phyloP scores from a whole-genome alignment of 2,329 filamentous ascomycete species.

The Alternaria longipes region DNA sequence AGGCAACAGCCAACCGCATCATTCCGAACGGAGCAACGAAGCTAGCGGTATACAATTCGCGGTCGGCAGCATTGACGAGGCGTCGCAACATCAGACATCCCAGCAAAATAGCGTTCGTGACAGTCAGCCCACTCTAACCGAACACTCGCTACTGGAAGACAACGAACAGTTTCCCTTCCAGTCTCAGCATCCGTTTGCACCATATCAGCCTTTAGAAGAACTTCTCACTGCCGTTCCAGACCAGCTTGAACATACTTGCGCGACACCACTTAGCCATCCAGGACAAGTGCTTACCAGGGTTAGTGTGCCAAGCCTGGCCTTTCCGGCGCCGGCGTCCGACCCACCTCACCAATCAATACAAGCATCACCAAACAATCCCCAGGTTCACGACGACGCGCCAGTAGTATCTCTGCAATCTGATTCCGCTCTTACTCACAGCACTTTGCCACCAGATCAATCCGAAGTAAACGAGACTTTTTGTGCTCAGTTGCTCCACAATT shows the following conservation, averaged over 20 bases:
- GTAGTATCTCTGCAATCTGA: background rate
- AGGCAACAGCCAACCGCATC: background rate
- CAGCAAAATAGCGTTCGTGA: slow-evolving; percentile 8
- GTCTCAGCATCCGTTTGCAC: slow-evolving; percentile 17
- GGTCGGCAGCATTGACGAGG: background rate
- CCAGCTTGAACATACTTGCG: background rate
- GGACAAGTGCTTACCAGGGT: slow-evolving; percentile 4
- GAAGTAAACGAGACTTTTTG: background rate
- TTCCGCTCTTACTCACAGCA: background rate
- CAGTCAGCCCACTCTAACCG: slow-evolving; percentile 16
- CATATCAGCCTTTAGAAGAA: background rate
- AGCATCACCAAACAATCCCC: background rate
- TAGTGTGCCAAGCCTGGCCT: slow-evolving; percentile 5
- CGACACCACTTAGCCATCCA: background rate
- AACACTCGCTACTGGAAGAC: slow-evolving; percentile 18
- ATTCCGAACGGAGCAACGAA: background rate
- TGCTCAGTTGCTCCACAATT: slow-evolving; percentile 5
- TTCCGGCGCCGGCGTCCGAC: slow-evolving; percentile 7
- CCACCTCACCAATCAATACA: slow-evolving; percentile 7
- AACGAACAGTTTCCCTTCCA: slow-evolving; percentile 24
- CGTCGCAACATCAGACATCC: background rate
- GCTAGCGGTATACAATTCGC: background rate
- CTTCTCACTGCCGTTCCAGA: background rate
- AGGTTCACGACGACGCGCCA: slow-evolving; percentile 1
- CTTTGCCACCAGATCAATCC: background rate